These are phyloP conservation scores for Phoma herbarum DNA, from an alignment of 2,329 filamentous ascomycete genomes.

Conservation along the genomic window DNA sequence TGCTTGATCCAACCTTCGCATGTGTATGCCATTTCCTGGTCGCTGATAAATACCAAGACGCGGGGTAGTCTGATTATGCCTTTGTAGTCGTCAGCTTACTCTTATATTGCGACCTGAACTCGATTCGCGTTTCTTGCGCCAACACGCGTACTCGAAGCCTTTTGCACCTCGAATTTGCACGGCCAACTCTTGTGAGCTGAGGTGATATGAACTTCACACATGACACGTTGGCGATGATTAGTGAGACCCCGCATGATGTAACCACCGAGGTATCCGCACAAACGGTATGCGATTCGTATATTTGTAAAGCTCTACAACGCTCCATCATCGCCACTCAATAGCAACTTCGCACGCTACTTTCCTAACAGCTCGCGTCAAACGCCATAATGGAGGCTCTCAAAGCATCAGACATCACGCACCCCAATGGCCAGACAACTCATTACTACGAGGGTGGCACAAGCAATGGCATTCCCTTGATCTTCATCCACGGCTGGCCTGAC, in stretches of 20 bases:
- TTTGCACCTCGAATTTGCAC: background rate
- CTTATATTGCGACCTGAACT: no score
- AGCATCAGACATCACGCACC: constrained; percentile 30
- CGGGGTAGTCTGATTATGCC: background rate
- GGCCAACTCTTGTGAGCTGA: background rate
- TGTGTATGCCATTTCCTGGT: no score
- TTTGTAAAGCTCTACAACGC: background rate
- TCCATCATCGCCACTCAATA: background rate
- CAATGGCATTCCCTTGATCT: constrained; percentile 35
- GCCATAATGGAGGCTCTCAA: constrained; percentile 27
- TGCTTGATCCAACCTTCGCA: no score
- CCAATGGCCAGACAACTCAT: constrained; percentile 33
- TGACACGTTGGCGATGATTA: background rate
- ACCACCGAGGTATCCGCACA: constrained; percentile 6
- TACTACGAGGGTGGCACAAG: constrained; percentile 37
- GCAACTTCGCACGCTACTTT: no score
- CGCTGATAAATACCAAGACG: no score
- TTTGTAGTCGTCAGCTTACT: background rate
- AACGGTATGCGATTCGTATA: background rate
- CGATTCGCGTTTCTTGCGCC: background rate
- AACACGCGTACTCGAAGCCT: background rate
- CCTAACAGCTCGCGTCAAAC: background rate
- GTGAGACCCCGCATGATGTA: constrained; percentile 17
- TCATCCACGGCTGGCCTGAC: constrained; percentile 49
- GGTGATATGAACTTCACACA: background rate